Evolutionary conservation across 129 eudicot species (phyloP).

Genomic region (carrot (Daucus carota)): DNA sequence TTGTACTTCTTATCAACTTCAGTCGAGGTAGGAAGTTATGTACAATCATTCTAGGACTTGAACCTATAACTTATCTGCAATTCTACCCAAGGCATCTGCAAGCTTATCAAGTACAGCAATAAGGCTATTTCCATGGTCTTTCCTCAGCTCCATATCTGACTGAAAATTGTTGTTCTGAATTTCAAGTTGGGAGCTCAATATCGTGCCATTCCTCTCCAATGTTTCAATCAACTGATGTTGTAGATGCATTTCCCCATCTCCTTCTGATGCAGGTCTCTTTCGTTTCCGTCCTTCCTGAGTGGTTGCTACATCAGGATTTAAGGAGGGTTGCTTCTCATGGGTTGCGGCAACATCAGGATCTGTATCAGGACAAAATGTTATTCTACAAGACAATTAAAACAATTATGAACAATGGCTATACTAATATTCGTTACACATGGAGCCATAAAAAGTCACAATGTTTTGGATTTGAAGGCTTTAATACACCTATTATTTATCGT

Average conservation of each 20-base stretch:
- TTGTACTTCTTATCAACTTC: constrained; percentile 12
- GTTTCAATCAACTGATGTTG: constrained; percentile 47
- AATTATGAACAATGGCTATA: not conserved
- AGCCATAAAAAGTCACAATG: not conserved
- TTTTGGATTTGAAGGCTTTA: not conserved
- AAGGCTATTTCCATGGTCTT: constrained; percentile 50
- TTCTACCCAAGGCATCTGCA: constrained; percentile 82
- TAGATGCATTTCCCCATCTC: constrained; percentile 26
- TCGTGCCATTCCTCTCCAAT: constrained; percentile 67
- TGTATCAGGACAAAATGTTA: not conserved
- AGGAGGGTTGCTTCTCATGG: constrained; percentile 27
- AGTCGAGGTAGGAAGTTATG: constrained; percentile 10
- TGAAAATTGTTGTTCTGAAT: constrained; percentile 57
- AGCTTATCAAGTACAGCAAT: constrained; percentile 67
- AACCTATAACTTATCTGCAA: constrained; percentile 85
- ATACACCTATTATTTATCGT: not conserved
- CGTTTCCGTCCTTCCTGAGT: constrained; percentile 46
- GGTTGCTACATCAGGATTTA: constrained; percentile 26
- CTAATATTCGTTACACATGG: not conserved
- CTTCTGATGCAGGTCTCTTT: constrained; percentile 29
- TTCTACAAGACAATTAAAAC: not conserved
- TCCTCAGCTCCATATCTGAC: constrained; percentile 66
- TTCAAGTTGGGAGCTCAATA: constrained; percentile 68
- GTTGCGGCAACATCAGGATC: constrained; percentile 17
- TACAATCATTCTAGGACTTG: constrained; percentile 20